Conservation (phyloP, 2,329 filamentous ascomycete genomes). For the Fusarium nurragi region DNA sequence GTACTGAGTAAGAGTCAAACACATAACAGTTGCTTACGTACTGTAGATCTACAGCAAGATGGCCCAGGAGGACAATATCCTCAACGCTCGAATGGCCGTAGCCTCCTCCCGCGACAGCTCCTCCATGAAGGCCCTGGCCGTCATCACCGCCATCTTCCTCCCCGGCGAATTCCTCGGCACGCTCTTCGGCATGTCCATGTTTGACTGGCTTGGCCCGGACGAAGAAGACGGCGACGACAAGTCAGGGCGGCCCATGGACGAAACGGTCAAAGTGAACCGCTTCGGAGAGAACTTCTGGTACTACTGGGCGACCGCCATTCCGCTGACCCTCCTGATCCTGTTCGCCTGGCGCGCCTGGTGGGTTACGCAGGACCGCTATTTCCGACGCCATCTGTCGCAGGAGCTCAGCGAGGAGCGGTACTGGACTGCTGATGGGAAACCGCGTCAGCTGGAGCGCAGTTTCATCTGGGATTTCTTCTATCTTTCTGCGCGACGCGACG, state of each 20-base stretch:
- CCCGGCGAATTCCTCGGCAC: slow-evolving; percentile 58
- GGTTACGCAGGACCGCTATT: slow-evolving; percentile 58
- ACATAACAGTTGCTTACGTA: slow-evolving; percentile 5
- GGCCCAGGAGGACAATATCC: slow-evolving; percentile 60
- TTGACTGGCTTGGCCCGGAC: slow-evolving; percentile 55
- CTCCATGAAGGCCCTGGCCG: slow-evolving; percentile 59
- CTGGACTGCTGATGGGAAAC: slow-evolving; percentile 57
- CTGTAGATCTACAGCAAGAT: slow-evolving; percentile 58
- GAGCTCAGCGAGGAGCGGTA: slow-evolving; percentile 60
- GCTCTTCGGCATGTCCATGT: slow-evolving; percentile 59
- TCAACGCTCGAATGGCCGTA: slow-evolving; percentile 55
- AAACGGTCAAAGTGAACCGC: slow-evolving; percentile 28
- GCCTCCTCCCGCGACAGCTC: slow-evolving; percentile 55
- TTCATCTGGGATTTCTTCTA: slow-evolving; percentile 58
- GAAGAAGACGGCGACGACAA: slow-evolving; percentile 41
- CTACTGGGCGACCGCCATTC: slow-evolving; percentile 57
- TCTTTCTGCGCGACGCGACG: slow-evolving; percentile 50
- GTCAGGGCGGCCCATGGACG: background rate
- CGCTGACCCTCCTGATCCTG: slow-evolving; percentile 55
- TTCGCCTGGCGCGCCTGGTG: slow-evolving; percentile 58
- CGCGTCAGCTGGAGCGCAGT: slow-evolving; percentile 53
- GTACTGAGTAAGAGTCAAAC: slow-evolving; percentile 10
- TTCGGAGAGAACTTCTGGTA: slow-evolving; percentile 57
- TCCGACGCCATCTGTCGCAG: slow-evolving; percentile 55
- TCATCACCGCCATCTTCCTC: slow-evolving; percentile 60